Evolutionary conservation across 768 basidiomycete genomes (phyloP), one percentile per base, ranked within the genome.

Genomic region (Mycena metata): DNA sequence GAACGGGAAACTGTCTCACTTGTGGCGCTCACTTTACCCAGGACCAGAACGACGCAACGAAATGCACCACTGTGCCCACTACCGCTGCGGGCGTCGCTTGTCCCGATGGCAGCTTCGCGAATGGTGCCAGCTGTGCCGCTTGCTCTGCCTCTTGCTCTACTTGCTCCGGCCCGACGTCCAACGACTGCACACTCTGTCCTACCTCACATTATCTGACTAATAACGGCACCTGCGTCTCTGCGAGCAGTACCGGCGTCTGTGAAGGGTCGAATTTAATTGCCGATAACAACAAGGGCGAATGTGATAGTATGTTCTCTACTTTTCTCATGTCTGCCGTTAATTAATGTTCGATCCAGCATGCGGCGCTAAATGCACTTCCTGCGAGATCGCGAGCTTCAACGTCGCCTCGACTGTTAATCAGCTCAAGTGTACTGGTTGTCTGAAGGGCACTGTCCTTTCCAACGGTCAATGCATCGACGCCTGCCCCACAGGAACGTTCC

Each of bases 281-380:
- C 23, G 92, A 97, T 72, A 94, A 94, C 72, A 85, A 86, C 76
- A 96, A 95, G 80, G 81, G 86, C n/a, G 88, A 90, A 72, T 96
- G 95, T 75, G 93, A 96, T 74, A 87, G 94, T 95, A 74, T 78
- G 91, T 84, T 43, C 59, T 30, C 41, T 51, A 62, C 8, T 33
- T 42, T 54, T 46, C 62, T 19, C 23, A 56, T 19, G 17, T n/a
- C 0, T 42, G 36, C 50, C 23, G 23, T 54, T 45, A 60, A 35
- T 70, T 56, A 62, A 60, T 24, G 33, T 64, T 46, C 64, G 60
- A 68, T 16, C 36, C 70, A 96, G 94, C 87, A 62, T 96, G 96
- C 76, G 94, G 94, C 10, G 83, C 91, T 2, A 92, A 92, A 77
- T 96, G 95, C 75, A 92, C 91, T 11, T 83, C 88, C 3, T 96